Evolutionary conservation across 495 filamentous ascomycete genomes (phyloP).

Genomic region (Penicillium verhagenii): DNA sequence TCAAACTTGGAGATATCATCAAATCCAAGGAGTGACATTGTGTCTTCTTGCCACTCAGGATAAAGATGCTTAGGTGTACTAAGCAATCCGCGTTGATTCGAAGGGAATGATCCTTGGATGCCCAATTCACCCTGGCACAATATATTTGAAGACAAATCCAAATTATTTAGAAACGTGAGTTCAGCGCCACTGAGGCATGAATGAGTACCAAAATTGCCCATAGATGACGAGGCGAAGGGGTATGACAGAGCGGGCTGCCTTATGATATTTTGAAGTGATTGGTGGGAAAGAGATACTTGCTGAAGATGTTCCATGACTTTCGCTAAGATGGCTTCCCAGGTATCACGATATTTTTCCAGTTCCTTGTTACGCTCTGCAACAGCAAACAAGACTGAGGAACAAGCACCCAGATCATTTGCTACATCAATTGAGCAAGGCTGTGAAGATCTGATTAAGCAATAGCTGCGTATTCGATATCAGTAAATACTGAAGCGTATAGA

Average conservation of each 20-base stretch:
- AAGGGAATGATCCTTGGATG: background rate
- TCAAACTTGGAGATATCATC: background rate
- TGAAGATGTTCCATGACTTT: conserved; percentile 6
- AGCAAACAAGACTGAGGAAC: conserved; percentile 7
- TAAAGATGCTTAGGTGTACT: background rate
- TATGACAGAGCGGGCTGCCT: background rate
- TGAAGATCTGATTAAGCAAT: conserved; percentile 7
- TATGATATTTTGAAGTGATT: background rate
- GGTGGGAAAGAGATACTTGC: background rate
- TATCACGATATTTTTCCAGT: conserved; percentile 5
- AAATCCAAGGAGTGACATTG: background rate
- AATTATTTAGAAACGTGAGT: background rate
- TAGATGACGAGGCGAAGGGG: background rate
- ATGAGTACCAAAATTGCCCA: background rate
- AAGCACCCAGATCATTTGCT: conserved; percentile 8
- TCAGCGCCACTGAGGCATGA: background rate
- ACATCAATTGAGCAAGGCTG: conserved; percentile 4
- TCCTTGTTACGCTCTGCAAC: conserved; percentile 1
- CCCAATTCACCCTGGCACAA: too few species aligned
- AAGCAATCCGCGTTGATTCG: background rate
- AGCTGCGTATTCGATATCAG: background rate
- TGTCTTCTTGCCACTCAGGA: background rate
- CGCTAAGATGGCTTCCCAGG: conserved; percentile 4
- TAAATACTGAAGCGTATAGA: background rate
- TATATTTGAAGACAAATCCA: too few species aligned